Base-by-base conservation (phyloP, 2,329 filamentous ascomycete genomes). In the Dactylellina haptotyla region DNA sequence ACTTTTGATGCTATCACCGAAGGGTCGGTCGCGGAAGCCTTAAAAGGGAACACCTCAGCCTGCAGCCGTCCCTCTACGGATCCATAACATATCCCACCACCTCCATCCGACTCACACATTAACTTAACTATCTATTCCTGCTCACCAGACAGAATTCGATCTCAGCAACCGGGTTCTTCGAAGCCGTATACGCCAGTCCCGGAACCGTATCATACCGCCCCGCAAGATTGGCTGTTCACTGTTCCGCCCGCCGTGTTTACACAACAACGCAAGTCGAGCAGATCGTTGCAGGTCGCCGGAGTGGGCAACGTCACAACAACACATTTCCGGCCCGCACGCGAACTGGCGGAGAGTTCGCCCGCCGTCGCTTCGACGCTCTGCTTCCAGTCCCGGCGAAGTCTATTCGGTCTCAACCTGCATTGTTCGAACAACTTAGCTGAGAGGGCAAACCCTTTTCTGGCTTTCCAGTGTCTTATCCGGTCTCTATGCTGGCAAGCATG, bases 41-140 rank as follows among this genome's bases (percentile, higher is more conserved):
- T 67, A 53, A 67, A 67, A 67, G 46, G 63, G 51, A 66, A 66
- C 62, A 26, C 56, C 53, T 23, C 26, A 58, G 63, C 53, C 39
- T 39, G 20, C 14, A 2, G 12, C 48, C 59, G 59, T 54, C 37
- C 54, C 45, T 51, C 25, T 41, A 64, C 59, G 59, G 59, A 53
- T 41, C 43, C 43, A 28, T 50, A 26, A n/a, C 46, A 30, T 50
- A 50, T 43, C 16, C 20, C 23, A 18, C 43, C 45, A 6, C 25
- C 12, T 41, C 41, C 16, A 46, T 46, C n/a, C 41, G 12, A 20
- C 16, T 46, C 12, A 10, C 39, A 43, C 4, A 10, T n/a, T n/a
- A n/a, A n/a, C n/a, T n/a, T n/a, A n/a, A n/a, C n/a, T n/a, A n/a
- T n/a, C n/a, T n/a, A n/a, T n/a, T n/a, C n/a, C n/a, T n/a, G n/a